Conservation (phyloP, 2,329 filamentous ascomycete species). For the Fusarium sarcochroum region DNA sequence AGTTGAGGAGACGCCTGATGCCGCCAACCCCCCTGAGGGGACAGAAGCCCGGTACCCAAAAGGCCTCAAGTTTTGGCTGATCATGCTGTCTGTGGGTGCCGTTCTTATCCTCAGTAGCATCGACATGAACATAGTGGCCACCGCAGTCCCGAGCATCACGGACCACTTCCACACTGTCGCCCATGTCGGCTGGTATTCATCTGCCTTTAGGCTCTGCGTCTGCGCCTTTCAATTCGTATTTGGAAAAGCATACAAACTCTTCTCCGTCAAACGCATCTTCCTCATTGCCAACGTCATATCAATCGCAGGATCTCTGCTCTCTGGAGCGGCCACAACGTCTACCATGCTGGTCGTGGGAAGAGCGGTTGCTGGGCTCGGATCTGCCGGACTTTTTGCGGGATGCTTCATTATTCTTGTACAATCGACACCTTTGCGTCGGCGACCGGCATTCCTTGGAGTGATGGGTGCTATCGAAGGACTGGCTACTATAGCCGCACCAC, state of each 20-base stretch:
- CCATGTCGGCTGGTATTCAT: constrained; percentile 46
- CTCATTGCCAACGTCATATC: constrained; percentile 57
- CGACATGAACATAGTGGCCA: constrained; percentile 46
- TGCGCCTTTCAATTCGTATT: constrained; percentile 54
- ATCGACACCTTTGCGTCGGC: neutral
- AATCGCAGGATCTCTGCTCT: constrained; percentile 62
- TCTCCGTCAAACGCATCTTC: constrained; percentile 51
- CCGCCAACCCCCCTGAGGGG: rapidly evolving
- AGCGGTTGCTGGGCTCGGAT: constrained; percentile 61
- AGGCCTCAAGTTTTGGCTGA: constrained; percentile 11
- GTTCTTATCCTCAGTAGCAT: constrained; percentile 36
- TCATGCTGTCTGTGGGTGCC: constrained; percentile 1
- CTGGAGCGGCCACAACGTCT: constrained; percentile 57
- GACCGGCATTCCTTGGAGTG: constrained; percentile 13
- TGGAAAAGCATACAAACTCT: constrained; percentile 29
- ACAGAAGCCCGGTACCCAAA: neutral
- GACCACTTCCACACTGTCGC: constrained; percentile 45
- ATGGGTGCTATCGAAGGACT: constrained; percentile 38
- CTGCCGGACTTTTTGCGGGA: constrained; percentile 58
- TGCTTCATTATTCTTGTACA: constrained; percentile 31
- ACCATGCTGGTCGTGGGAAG: constrained; percentile 62
- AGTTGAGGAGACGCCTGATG: rapidly evolving
- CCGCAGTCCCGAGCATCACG: constrained; percentile 47
- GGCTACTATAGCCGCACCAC: constrained; percentile 38
- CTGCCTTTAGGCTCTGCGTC: constrained; percentile 55